These are phyloP conservation scores for Thecaphora thlaspeos DNA, from an alignment of 1,284 basidiomycete species.

Conservation along the genomic window DNA sequence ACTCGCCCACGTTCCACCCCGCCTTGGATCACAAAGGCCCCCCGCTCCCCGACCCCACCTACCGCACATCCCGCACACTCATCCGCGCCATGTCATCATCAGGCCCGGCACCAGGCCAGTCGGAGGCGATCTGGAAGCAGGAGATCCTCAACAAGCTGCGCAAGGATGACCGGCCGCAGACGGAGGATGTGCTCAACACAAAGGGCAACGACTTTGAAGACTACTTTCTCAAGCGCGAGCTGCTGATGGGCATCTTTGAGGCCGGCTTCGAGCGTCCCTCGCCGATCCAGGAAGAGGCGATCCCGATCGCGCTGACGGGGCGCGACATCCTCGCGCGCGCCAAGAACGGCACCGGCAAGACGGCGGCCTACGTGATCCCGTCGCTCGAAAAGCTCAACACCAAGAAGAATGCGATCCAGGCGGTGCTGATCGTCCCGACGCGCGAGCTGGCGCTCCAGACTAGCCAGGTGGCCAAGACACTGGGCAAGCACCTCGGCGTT, in stretches of 20 bases:
- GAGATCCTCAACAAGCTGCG: conserved; percentile 33
- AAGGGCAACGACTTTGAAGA: conserved; percentile 58
- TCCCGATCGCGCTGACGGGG: conserved; percentile 67
- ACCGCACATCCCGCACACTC: conserved; percentile 3
- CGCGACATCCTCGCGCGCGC: conserved; percentile 69
- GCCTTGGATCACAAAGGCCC: too few relatives aligned
- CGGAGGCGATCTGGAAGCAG: conserved; percentile 42
- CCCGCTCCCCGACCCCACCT: too few relatives aligned
- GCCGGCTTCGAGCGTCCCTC: conserved; percentile 82
- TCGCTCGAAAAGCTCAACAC: conserved; percentile 89
- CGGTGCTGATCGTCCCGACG: conserved; percentile 56
- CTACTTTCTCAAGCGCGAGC: conserved; percentile 56
- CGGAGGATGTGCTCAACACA: conserved; percentile 56
- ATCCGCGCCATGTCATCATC: conserved; percentile 34
- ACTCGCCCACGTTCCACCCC: too few relatives aligned
- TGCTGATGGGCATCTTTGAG: conserved; percentile 58
- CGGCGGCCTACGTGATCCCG: conserved; percentile 96
- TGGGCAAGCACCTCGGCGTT: conserved; percentile 90
- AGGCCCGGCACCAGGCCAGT: conserved; percentile 46
- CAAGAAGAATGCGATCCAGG: conserved; percentile 82
- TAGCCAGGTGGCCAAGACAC: conserved; percentile 92
- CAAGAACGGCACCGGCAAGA: conserved; percentile 67
- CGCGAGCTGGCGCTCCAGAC: conserved; percentile 66
- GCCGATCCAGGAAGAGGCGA: conserved; percentile 93
- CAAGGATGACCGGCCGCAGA: conserved; percentile 55